Conservation (phyloP, 2,329 filamentous ascomycete species). For the Plenodomus biglobosus region DNA sequence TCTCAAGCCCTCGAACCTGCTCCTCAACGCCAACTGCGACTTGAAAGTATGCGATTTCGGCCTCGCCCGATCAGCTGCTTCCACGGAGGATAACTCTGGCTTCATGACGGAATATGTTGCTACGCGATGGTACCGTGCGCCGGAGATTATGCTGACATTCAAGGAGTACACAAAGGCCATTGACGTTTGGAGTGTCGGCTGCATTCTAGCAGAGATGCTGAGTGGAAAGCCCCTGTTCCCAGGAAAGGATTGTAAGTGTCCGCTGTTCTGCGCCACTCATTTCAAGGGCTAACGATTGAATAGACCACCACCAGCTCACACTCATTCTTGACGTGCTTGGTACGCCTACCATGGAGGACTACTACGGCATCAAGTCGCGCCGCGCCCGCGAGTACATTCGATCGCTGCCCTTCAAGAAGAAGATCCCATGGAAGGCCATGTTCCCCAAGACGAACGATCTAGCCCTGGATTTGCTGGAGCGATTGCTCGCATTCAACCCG, state of each 20-base stretch:
- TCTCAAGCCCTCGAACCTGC: constrained; percentile 93
- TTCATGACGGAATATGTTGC: constrained; percentile 99
- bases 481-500: constrained; percentile 95
- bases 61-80: constrained; percentile 90
- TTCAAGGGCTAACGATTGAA: constrained; percentile 6
- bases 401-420: constrained; percentile 98
- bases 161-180: constrained; percentile 99
- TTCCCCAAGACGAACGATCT: constrained; percentile 99
- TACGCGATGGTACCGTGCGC: constrained; percentile 97
- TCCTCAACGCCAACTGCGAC: constrained; percentile 98
- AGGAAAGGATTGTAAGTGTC: constrained; percentile 85
- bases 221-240: constrained; percentile 98
- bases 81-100: constrained; percentile 98
- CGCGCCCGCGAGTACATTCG: constrained; percentile 97
- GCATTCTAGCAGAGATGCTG: constrained; percentile 97
- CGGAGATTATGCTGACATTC: constrained; percentile 99
- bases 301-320: constrained; percentile 96
- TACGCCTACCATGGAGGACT: constrained; percentile 99
- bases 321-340: constrained; percentile 96
- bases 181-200: constrained; percentile 98
- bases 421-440: constrained; percentile 94
- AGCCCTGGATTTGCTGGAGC: constrained; percentile 90
- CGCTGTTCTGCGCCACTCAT: neutral
- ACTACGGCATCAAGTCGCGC: constrained; percentile 99
- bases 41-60: constrained; percentile 99